These are phyloP conservation scores for Cyberlindnera mrakii DNA, from an alignment of 805 yeast species.

Conservation along the genomic window DNA sequence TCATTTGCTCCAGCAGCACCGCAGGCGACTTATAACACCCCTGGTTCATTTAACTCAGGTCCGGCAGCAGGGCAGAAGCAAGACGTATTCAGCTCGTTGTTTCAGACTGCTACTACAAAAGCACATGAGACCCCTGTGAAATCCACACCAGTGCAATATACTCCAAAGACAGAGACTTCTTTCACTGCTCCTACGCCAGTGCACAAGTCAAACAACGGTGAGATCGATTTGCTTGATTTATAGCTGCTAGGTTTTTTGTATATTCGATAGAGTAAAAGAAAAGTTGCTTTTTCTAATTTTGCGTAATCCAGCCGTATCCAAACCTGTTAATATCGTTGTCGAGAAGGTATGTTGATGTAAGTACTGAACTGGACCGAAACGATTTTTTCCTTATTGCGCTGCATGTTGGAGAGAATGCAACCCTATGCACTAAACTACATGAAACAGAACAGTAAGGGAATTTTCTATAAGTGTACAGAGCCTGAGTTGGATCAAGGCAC, in stretches of 20 bases:
- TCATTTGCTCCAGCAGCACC: constrained; percentile 13
- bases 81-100: constrained; percentile 71
- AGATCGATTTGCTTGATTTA: constrained; percentile 14
- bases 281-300: too few relatives aligned
- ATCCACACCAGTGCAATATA: constrained; percentile 3
- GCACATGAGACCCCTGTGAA: constrained; percentile 13
- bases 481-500: too few relatives aligned
- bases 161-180: constrained; percentile 1
- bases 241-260: neutral
- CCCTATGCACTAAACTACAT: too few relatives aligned
- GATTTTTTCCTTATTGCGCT: too few relatives aligned
- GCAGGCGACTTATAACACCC: constrained; percentile 6
- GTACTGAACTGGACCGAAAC: too few relatives aligned
- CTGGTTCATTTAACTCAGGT: constrained; percentile 24
- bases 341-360: too few relatives aligned
- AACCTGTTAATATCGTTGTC: too few relatives aligned
- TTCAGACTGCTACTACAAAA: constrained; percentile 54
- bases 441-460: too few relatives aligned
- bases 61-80: constrained; percentile 36
- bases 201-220: constrained; percentile 10
- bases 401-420: too few relatives aligned
- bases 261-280: too few relatives aligned
- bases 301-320: too few relatives aligned
- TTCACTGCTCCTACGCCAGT: constrained; percentile 3
- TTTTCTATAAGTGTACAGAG: too few relatives aligned